A percentile compares a stretch with the other conserved stretches of the same genome.
Evolutionary conservation across 202 grass and related monocot species (phyloP).

Genomic region (Digitaria exilis): DNA sequence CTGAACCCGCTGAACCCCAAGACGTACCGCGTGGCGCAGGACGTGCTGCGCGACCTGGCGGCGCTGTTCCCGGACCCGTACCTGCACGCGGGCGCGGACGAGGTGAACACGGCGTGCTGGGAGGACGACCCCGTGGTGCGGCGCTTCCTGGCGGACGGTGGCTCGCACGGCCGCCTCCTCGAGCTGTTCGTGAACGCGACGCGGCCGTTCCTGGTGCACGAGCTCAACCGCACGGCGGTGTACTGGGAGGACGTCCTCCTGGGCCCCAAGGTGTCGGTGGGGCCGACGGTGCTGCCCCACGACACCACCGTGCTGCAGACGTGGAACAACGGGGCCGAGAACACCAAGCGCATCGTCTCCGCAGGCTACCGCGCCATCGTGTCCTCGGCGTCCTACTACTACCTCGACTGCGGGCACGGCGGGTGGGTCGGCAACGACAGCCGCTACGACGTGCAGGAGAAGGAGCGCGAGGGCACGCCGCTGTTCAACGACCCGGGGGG

Average conservation of each 20-base stretch:
- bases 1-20: conserved; percentile 86
- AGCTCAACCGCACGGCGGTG: conserved; percentile 86
- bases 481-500: conserved; percentile 93
- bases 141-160: conserved; percentile 60
- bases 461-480: conserved; percentile 51
- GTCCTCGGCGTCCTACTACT: conserved; percentile 91
- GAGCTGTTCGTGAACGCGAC: conserved; percentile 85
- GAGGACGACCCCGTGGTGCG: conserved; percentile 65
- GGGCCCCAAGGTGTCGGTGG: conserved; percentile 59
- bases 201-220: conserved; percentile 58
- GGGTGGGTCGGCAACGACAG: conserved; percentile 93
- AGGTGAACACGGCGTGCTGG: conserved; percentile 96
- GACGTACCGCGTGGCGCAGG: conserved; percentile 76
- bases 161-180: conserved; percentile 69
- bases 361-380: conserved; percentile 89
- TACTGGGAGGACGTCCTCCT: conserved; percentile 98
- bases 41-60: conserved; percentile 71
- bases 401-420: conserved; percentile 94
- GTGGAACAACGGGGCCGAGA: conserved; percentile 89
- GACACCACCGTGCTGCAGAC: conserved; percentile 94
- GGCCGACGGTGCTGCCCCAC: conserved; percentile 50
- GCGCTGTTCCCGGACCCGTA: conserved; percentile 71
- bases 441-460: conserved; percentile 88
- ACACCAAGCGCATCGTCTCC: conserved; percentile 88
- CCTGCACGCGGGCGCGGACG: conserved; percentile 82